Percentiles rank a stretch among this genome's conserved stretches.
Conservation (phyloP, 768 basidiomycete genomes). For the Tylopilus sp. region DNA sequence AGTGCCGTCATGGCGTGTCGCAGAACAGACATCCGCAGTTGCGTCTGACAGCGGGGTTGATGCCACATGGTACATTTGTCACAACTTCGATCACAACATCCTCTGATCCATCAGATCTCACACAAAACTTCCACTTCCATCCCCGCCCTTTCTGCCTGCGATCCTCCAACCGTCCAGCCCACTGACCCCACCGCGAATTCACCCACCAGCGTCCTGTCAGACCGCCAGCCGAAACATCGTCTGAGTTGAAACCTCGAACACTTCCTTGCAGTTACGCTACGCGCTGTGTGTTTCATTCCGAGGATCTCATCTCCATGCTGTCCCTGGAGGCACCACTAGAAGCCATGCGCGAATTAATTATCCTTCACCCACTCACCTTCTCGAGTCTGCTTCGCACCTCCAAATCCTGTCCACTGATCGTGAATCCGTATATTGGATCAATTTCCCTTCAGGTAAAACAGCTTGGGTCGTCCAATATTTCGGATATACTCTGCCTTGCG, state of each 20-base stretch:
- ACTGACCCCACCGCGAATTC: neutral
- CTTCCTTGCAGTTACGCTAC: conserved; percentile 2
- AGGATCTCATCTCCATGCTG: conserved; percentile 10
- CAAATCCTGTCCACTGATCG: conserved; percentile 8
- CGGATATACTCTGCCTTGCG: neutral
- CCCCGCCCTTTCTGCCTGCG: conserved; percentile 6
- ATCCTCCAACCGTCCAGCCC: conserved; percentile 22
- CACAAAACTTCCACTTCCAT: neutral
- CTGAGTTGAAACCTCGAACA: conserved; percentile 6
- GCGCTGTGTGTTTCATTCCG: conserved; percentile 12
- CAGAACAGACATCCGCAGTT: neutral
- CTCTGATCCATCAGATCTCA: neutral
- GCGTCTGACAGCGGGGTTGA: neutral
- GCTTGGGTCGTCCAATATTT: conserved; percentile 3
- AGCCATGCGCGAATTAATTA: conserved; percentile 4
- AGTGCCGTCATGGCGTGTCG: neutral
- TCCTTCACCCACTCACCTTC: neutral
- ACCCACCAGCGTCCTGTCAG: neutral
- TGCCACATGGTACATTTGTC: neutral
- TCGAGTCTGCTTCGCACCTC: conserved; percentile 5
- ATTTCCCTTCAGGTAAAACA: neutral
- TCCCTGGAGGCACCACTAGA: conserved; percentile 1
- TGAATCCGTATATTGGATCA: conserved; percentile 9
- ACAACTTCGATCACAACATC: conserved; percentile 13
- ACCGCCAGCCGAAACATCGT: conserved; percentile 1